Conservation (phyloP, 495 filamentous ascomycete species). For the Penicillium cosmopolitanum region DNA sequence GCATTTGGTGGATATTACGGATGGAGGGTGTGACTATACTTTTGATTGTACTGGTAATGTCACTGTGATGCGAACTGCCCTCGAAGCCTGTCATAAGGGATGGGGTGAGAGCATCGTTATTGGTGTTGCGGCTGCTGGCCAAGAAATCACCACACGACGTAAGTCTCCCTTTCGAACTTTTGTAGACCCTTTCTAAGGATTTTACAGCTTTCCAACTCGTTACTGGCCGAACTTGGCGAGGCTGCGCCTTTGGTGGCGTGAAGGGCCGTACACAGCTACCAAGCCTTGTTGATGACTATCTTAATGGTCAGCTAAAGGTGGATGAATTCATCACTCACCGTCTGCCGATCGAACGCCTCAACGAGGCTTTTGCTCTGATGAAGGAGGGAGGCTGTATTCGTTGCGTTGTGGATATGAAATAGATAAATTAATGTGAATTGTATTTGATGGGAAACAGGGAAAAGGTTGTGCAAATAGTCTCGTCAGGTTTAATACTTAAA, state of each 20-base stretch:
- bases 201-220: conserved; percentile 92
- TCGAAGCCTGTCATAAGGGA: conserved; percentile 98
- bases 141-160: conserved; percentile 96
- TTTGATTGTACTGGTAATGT: conserved; percentile 99
- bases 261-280: conserved; percentile 95
- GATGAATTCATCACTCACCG: conserved; percentile 99
- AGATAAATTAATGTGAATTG: conserved; percentile 1
- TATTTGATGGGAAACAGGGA: background rate
- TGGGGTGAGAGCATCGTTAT: conserved; percentile 99
- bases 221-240: conserved; percentile 95
- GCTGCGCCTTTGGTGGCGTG: conserved; percentile 96
- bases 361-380: conserved; percentile 89
- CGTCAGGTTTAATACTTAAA: too few species aligned
- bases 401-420: conserved; percentile 65
- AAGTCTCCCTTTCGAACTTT: conserved; percentile 45
- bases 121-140: conserved; percentile 94
- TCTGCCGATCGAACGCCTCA: conserved; percentile 77
- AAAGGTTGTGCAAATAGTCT: too few species aligned
- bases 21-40: conserved; percentile 98
- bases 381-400: conserved; percentile 95
- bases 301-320: conserved; percentile 88
- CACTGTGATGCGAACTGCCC: conserved; percentile 89
- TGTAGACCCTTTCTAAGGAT: background rate
- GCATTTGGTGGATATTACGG: conserved; percentile 95
- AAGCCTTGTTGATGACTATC: conserved; percentile 86